Conservation (phyloP, 2,329 filamentous ascomycete species). For the Penicillium sumatraense region DNA sequence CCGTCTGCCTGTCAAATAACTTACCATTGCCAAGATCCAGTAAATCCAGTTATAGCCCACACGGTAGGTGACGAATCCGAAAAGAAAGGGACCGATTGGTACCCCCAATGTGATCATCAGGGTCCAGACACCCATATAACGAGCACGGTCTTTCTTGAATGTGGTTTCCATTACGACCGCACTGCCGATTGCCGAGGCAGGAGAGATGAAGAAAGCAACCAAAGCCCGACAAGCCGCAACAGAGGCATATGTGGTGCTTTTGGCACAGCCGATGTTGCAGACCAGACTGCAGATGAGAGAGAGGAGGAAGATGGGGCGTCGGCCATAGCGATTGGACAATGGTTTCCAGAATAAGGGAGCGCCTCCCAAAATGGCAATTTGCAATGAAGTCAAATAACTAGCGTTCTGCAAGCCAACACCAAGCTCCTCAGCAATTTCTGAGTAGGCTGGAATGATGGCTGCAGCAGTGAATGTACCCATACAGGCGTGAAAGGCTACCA, state of each 20-base stretch:
- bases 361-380: slow-evolving; percentile 59
- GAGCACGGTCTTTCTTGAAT: slow-evolving; percentile 59
- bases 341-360: slow-evolving; percentile 63
- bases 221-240: slow-evolving; percentile 59
- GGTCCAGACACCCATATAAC: slow-evolving; percentile 64
- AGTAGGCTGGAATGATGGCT: slow-evolving; percentile 61
- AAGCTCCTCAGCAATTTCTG: slow-evolving; percentile 58
- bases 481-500: slow-evolving; percentile 63
- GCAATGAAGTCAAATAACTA: slow-evolving; percentile 60
- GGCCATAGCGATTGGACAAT: slow-evolving; percentile 58
- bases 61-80: slow-evolving; percentile 53
- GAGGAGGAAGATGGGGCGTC: slow-evolving; percentile 60
- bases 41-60: slow-evolving; percentile 65
- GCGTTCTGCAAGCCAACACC: slow-evolving; percentile 53
- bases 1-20: slow-evolving; percentile 7
- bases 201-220: slow-evolving; percentile 60
- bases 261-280: slow-evolving; percentile 61
- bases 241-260: slow-evolving; percentile 54
- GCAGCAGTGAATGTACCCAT: slow-evolving; percentile 63
- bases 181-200: slow-evolving; percentile 59
- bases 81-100: slow-evolving; percentile 46
- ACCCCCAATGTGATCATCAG: slow-evolving; percentile 56
- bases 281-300: slow-evolving; percentile 55
- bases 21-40: slow-evolving; percentile 61
- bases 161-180: slow-evolving; percentile 63